Percentiles rank a stretch among this genome's conserved stretches.
These are phyloP conservation scores for Picea abies DNA, from an alignment of 83 land plant species.

Conservation along the genomic window DNA sequence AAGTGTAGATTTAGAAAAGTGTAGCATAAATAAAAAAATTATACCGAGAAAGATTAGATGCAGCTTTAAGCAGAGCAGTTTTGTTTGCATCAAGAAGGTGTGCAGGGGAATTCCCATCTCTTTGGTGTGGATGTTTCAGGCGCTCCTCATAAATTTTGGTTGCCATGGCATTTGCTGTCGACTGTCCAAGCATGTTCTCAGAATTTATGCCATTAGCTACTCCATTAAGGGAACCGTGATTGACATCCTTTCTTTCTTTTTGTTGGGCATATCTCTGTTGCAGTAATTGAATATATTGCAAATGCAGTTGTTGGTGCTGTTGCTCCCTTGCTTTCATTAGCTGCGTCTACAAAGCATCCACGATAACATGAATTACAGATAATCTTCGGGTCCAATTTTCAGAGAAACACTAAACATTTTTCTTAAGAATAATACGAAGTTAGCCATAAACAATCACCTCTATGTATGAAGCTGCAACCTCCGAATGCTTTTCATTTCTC, in stretches of 20 bases:
- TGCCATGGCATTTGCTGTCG: conserved; percentile 61
- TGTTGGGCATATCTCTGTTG: conserved; percentile 39
- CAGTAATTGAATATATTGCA: conserved; percentile 31
- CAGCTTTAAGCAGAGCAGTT: conserved; percentile 53
- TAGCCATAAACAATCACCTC: conserved; percentile 42
- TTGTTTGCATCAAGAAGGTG: conserved; percentile 55
- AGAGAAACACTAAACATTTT: not conserved
- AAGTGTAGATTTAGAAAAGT: not conserved
- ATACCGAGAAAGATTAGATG: conserved; percentile 55
- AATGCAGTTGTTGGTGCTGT: conserved; percentile 44
- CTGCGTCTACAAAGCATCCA: conserved; percentile 37
- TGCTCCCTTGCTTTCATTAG: conserved; percentile 55
- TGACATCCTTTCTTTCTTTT: conserved; percentile 28
- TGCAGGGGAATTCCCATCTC: conserved; percentile 42
- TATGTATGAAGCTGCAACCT: conserved; percentile 23
- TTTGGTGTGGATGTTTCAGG: conserved; percentile 46
- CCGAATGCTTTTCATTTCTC: conserved; percentile 93
- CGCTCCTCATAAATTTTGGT: conserved; percentile 56
- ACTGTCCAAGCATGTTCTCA: conserved; percentile 38
- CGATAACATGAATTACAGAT: not conserved
- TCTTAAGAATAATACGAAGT: not conserved
- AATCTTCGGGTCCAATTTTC: not conserved
- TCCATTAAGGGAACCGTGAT: conserved; percentile 32
- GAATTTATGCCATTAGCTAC: conserved; percentile 35
- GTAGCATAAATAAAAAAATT: not conserved